Percentiles rank a stretch among this genome's conserved stretches.
These are phyloP conservation scores for Tieghemostelium lacteum DNA, from an alignment of 78 protist species.

Conservation along the genomic window DNA sequence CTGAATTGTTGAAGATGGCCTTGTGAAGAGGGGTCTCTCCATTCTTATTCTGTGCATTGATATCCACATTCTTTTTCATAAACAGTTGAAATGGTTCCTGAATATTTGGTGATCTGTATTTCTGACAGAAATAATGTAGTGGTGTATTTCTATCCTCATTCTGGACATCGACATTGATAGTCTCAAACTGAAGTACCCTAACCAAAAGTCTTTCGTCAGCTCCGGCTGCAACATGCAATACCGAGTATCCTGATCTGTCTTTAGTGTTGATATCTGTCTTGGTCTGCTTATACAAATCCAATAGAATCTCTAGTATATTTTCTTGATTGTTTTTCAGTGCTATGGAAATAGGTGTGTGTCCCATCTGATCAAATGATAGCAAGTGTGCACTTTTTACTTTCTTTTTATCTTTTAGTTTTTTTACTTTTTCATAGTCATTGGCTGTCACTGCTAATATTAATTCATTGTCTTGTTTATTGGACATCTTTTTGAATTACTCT, in stretches of 20 bases:
- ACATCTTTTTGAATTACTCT: background rate
- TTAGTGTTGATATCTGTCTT: conserved; percentile 69
- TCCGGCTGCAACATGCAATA: conserved; percentile 75
- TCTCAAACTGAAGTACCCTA: conserved; percentile 19
- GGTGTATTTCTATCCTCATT: conserved; percentile 79
- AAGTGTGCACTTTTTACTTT: background rate
- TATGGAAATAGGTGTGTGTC: conserved; percentile 39
- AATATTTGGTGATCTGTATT: conserved; percentile 68
- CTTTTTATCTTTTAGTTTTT: conserved; percentile 14
- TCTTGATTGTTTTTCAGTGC: conserved; percentile 57
- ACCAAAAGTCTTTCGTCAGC: conserved; percentile 42
- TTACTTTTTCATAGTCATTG: conserved; percentile 39
- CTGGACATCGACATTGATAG: conserved; percentile 67
- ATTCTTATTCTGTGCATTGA: conserved; percentile 70
- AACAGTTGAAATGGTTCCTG: conserved; percentile 75
- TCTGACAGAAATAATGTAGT: conserved; percentile 86
- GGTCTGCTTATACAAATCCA: background rate
- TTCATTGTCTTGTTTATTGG: background rate
- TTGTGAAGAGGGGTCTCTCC: conserved; percentile 89
- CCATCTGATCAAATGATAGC: conserved; percentile 26
- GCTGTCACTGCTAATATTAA: background rate
- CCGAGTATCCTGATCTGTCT: conserved; percentile 79
- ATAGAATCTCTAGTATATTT: no score
- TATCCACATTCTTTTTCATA: conserved; percentile 66
- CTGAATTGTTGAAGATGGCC: conserved; percentile 73